These are phyloP conservation scores for Wakefieldia striispora DNA, from an alignment of 768 basidiomycete species.

Conservation along the genomic window DNA sequence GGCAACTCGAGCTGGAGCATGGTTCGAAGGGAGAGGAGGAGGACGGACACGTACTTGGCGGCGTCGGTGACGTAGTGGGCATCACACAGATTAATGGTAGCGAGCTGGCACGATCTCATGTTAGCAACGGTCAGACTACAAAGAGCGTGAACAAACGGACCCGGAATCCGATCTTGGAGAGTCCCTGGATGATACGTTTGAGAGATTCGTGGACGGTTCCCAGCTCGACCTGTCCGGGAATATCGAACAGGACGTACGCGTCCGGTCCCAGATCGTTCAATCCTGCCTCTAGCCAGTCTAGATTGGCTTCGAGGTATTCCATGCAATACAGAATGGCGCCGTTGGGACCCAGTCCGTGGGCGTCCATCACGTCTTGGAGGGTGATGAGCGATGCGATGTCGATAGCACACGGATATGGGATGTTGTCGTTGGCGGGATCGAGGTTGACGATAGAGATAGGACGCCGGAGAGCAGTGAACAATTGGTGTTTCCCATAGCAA, in stretches of 20 bases:
- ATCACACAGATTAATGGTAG: slow-evolving; percentile 93
- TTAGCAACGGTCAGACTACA: neutral
- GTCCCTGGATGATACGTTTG: slow-evolving; percentile 68
- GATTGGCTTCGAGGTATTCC: slow-evolving; percentile 95
- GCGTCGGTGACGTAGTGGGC: slow-evolving; percentile 97
- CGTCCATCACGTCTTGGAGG: slow-evolving; percentile 82
- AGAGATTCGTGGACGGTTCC: slow-evolving; percentile 94
- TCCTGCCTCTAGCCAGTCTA: slow-evolving; percentile 79
- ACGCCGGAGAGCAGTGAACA: slow-evolving; percentile 81
- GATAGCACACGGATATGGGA: slow-evolving; percentile 90
- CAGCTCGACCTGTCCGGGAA: slow-evolving; percentile 96
- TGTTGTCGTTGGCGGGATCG: slow-evolving; percentile 89
- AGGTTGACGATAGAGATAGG: slow-evolving; percentile 92
- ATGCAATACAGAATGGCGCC: slow-evolving; percentile 96
- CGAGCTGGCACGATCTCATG: slow-evolving; percentile 53
- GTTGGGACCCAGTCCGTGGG: slow-evolving; percentile 86
- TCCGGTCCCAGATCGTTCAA: slow-evolving; percentile 65
- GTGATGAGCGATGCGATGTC: slow-evolving; percentile 85
- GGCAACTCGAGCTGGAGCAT: slow-evolving; percentile 99
- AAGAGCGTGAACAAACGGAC: slow-evolving; percentile 50
- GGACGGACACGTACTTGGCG: slow-evolving; percentile 89
- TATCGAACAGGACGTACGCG: slow-evolving; percentile 89
- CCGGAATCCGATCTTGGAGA: slow-evolving; percentile 77
- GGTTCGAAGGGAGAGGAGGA: slow-evolving; percentile 87
- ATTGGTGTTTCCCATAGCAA: slow-evolving; percentile 83